Evolutionary conservation across 2,329 filamentous ascomycete species (phyloP).

Genomic region (Colletotrichum liriopes): DNA sequence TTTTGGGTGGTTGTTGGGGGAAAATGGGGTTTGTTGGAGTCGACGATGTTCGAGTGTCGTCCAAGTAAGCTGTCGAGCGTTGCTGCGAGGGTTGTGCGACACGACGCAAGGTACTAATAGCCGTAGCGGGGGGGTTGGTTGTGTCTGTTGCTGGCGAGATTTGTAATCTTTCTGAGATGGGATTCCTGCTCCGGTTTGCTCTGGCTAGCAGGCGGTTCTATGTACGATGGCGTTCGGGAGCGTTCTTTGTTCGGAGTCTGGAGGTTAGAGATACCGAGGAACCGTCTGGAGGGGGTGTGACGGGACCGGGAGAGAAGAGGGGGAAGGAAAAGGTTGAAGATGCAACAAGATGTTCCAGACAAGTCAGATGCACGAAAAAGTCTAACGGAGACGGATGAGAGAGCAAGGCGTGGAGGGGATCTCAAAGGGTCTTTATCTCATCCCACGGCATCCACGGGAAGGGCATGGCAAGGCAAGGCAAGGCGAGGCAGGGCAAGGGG

Average conservation of each 20-base stretch:
- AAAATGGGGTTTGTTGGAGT: background rate
- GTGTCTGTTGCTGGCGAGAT: background rate
- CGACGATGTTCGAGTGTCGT: constrained; percentile 14
- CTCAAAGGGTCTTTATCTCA: constrained; percentile 41
- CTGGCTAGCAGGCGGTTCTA: constrained; percentile 17
- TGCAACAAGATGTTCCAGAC: constrained; percentile 29
- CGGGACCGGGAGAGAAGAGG: too few relatives aligned
- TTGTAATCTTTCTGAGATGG: constrained; percentile 19
- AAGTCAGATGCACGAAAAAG: constrained; percentile 29
- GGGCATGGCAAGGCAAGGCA: background rate
- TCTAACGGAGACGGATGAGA: background rate
- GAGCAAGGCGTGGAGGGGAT: constrained; percentile 29
- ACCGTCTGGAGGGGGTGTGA: constrained; percentile 1
- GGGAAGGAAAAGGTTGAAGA: background rate
- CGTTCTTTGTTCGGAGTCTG: constrained; percentile 11
- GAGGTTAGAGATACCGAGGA: background rate
- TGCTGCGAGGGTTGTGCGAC: background rate
- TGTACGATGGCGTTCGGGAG: background rate
- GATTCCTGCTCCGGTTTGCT: constrained; percentile 4
- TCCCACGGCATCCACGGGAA: constrained; percentile 32
- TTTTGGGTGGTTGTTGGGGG: constrained; percentile 5
- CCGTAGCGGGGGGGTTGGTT: background rate
- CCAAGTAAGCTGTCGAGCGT: background rate
- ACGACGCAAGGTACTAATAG: background rate
- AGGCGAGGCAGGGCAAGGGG: background rate